Evolutionary conservation across 139 green algal genomes (phyloP), one percentile per base, ranked within the genome.

Genomic region (Chlamydomonas applanata): DNA sequence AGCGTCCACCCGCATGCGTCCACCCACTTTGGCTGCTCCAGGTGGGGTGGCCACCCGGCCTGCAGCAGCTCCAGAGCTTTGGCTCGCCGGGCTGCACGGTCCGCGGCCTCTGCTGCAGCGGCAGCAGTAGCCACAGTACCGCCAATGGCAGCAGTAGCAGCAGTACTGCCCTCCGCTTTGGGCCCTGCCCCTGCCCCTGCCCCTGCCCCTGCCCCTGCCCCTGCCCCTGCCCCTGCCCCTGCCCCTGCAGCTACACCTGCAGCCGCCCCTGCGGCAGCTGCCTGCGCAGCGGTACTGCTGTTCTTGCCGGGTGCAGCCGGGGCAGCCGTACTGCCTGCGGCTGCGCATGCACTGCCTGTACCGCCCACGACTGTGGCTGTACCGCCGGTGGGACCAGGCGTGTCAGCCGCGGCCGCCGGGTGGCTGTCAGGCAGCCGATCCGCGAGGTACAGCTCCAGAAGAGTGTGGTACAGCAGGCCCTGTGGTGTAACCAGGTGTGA

Each of bases 361-460:
- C n/a, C 59, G 20, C 20, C 59, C 59, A 44, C 25, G 7, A 14
- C 59, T 66, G n/a, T 61, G 46, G 46, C 46, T 25, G 53, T 27
- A 61, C 20, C n/a, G 53, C 53, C 46, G 46, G 46, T 22, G 25
- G 16, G 20, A 9, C 65, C 7, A 25, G n/a, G 45, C 24, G 46
- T 30, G 4, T 33, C 32, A 61, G 30, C 19, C 3, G 45, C 2
- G 24, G 13, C 30, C 61, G 24, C 36, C 22, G 29, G 30, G 24
- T 11, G 22, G 4, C 53, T 29, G 29, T 81, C 69, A 9, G 61
- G 24, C 73, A 84, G 69, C 5, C 70, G 34, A 1, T 82, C 76
- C 3, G 88, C 78, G 34, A 97, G 87, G 78, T 97, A 96, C 33
- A 97, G 82, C 86, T 97, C 87, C 78, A 97, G 84, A 66, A 97